Base-by-base conservation (phyloP, 352 stramenopile genomes). In the Salisapilia sapeloensis region DNA sequence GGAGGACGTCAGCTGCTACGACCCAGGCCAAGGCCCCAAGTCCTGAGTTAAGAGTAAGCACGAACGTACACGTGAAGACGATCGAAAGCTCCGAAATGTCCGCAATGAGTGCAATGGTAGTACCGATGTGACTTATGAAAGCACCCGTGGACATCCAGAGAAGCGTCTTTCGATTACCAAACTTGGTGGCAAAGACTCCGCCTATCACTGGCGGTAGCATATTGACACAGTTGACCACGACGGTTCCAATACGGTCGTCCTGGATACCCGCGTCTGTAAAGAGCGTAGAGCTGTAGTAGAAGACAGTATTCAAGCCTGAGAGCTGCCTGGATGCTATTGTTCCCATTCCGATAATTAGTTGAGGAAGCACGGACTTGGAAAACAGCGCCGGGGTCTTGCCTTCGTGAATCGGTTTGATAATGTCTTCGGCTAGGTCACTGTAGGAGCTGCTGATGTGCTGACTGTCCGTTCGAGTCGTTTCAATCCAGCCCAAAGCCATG, bases 231-330 rank as follows among this genome's bases (percentile, higher is more conserved):
- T 42, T 44, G 38, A 53, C 31, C 9, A 53, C 48, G 15, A 46
- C 17, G 18, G 28, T 53, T 11, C 39, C 33, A 21, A 24, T 11
- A 32, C 38, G 35, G 41, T 31, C 16, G 33, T 39, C 18, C 21
- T 27, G 18, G 23, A 50, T 14, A 33, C 20, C 48, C 6, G 46
- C 46, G 19, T 45, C 31, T 22, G 49, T 40, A 24, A 60, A 60
- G 23, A 60, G 43, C 15, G 29, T 33, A 35, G 11, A 38, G 24
- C 39, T 48, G 39, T 53, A 53, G 24, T 53, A 53, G 36, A 56
- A 57, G 25, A 53, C 35, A 3, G 35, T 35, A 18, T 48, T 48
- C 33, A 59, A 55, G 40, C 49, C 49, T 12, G 45, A 59, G n/a
- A 59, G 35, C 36, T 59, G 45, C 36, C 51, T 44, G 9, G 34